These are phyloP conservation scores for Aspergillus biplanus DNA, from an alignment of 495 filamentous ascomycete species.

Conservation along the genomic window DNA sequence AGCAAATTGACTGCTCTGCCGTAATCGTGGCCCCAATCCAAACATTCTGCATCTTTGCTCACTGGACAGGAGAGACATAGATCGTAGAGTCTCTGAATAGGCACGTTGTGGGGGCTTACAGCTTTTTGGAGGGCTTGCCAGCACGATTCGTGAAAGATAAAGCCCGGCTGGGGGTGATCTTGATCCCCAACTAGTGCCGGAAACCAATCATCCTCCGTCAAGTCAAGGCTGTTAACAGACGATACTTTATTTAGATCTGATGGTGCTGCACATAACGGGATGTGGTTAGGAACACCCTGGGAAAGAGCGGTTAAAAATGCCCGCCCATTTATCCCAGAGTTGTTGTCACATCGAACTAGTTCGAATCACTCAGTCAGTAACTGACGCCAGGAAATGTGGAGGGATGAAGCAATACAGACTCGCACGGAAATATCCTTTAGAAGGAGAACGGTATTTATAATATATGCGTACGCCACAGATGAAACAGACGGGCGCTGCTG, in stretches of 20 bases:
- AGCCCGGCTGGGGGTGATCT: constrained; percentile 11
- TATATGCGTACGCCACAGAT: not conserved
- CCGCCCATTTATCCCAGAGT: constrained; percentile 12
- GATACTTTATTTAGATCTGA: not conserved
- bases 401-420: not conserved
- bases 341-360: constrained; percentile 13
- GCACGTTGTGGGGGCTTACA: constrained; percentile 7
- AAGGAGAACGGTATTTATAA: not conserved
- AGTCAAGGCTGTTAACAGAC: not conserved
- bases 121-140: constrained; percentile 10
- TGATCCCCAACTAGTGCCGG: constrained; percentile 13
- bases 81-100: constrained; percentile 16
- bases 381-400: not conserved
- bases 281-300: constrained; percentile 1
- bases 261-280: not conserved
- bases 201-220: constrained; percentile 7
- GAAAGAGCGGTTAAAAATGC: constrained; percentile 13
- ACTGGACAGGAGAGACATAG: constrained; percentile 16
- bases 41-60: not conserved
- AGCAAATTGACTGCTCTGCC: constrained; percentile 10
- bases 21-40: constrained; percentile 21
- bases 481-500: not conserved
- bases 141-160: constrained; percentile 19
- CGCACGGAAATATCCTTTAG: not conserved
- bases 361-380: not conserved